These are phyloP conservation scores for Mayamaea pseudoterrestris DNA, from an alignment of 108 stramenopile species.

Conservation along the genomic window DNA sequence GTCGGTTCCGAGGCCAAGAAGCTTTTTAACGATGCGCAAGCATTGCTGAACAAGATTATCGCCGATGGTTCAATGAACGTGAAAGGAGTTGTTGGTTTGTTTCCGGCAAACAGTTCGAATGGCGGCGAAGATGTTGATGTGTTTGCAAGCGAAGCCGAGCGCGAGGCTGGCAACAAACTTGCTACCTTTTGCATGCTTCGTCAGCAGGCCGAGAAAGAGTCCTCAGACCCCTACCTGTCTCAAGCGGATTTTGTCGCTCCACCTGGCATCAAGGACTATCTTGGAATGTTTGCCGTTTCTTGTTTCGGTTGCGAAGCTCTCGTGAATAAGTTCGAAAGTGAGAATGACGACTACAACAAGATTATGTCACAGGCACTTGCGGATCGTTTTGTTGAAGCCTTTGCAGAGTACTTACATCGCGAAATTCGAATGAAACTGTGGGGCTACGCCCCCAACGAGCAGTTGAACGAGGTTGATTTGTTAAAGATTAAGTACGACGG, in stretches of 20 bases:
- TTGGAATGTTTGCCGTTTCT: conserved; percentile 97
- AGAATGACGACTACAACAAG: conserved; percentile 96
- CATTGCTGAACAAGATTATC: conserved; percentile 88
- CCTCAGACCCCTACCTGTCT: conserved; percentile 88
- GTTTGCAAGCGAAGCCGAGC: conserved; percentile 73
- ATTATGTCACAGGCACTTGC: conserved; percentile 99
- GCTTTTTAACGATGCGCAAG: conserved; percentile 94
- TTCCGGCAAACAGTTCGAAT: conserved; percentile 88
- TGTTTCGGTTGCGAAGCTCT: conserved; percentile 93
- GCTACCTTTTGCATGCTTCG: conserved; percentile 95
- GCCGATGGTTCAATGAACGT: conserved; percentile 73
- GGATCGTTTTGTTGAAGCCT: conserved; percentile 98
- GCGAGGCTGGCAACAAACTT: conserved; percentile 46
- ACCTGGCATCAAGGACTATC: conserved; percentile 85
- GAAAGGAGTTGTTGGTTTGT: conserved; percentile 91
- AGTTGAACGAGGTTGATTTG: conserved; percentile 81
- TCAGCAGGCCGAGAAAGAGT: conserved; percentile 98
- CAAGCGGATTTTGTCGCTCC: conserved; percentile 99
- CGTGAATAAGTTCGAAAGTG: conserved; percentile 80
- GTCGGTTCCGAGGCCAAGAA: conserved; percentile 97
- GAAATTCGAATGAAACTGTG: conserved; percentile 92
- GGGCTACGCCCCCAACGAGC: conserved; percentile 92
- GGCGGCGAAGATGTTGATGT: conserved; percentile 96
- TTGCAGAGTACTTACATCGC: conserved; percentile 97
- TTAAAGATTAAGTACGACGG: conserved; percentile 99